Base-by-base conservation (phyloP, 441 rosid genomes). In the Erodium texanum region DNA sequence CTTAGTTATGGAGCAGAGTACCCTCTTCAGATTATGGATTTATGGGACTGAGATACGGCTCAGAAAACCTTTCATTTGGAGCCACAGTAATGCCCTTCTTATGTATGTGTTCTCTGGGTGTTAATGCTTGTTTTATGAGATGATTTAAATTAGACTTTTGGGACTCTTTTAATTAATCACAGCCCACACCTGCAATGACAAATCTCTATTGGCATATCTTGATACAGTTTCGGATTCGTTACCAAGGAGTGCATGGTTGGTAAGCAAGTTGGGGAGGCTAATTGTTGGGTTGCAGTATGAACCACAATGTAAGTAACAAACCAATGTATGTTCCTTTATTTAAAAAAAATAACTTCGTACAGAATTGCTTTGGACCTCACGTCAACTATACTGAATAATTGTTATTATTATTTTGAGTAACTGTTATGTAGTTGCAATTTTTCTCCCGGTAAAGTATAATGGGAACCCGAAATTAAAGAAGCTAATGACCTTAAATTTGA, bases 41-140 rank as follows among this genome's bases (percentile, higher is more conserved):
- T 23, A 76, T 90, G 86, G 98, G 97, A 70, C 75, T 90, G 81
- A 87, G 98, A 83, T 93, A 89, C 76, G 96, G 95, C 74, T 81
- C 93, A 9, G 80, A 68, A 66, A 85, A 78, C 78, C 72, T 93
- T 71, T 93, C 98, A 67, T 48, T 84, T 11, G 96, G 98, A 71
- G 85, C 89, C 70, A 82, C 87, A 23, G 52, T 88, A 29, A 75
- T 80, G 81, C 97, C 97, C 67, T 89, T 84, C 16, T 68, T 88
- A 27, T 32, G 91, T 90, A 79, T 56, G 80, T 61, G 29, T 72
- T 64, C 62, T 61, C 62, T 58, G 20, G 62, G 62, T 19, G 24
- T 14, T 22, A 52, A 9, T 52, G 59, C 15, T 52, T 43, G n/a
- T n/a, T n/a, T n/a, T n/a, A n/a, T n/a, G n/a, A n/a, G n/a, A n/a